Evolutionary conservation across 352 stramenopile species (phyloP).

Genomic region (Peronosclerospora sorghi): DNA sequence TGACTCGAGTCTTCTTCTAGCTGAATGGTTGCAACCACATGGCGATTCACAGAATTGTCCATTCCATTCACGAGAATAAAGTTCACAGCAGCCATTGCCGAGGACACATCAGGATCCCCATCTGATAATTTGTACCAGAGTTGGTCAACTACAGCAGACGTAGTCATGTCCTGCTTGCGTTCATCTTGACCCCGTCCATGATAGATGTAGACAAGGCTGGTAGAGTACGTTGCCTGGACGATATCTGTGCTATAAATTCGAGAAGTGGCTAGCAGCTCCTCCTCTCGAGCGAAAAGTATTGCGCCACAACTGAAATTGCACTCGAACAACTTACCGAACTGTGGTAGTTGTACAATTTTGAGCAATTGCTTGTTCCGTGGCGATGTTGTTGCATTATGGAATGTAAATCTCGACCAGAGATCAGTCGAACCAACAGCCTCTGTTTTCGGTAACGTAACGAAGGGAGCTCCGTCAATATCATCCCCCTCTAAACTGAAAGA

Average conservation of each 20-base stretch:
- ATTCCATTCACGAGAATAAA: slow-evolving; percentile 14
- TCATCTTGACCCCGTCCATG: slow-evolving; percentile 15
- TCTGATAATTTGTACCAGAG: slow-evolving; percentile 44
- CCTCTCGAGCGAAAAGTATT: not conserved
- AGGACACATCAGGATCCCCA: slow-evolving; percentile 20
- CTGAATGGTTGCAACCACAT: slow-evolving; percentile 12
- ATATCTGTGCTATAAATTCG: slow-evolving; percentile 5
- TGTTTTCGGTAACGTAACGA: not conserved
- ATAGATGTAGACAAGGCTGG: slow-evolving; percentile 41
- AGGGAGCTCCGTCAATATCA: slow-evolving; percentile 23
- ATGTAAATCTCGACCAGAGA: slow-evolving; percentile 12
- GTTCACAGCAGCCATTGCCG: slow-evolving; percentile 13
- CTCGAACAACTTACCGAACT: slow-evolving; percentile 48
- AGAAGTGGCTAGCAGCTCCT: slow-evolving; percentile 1
- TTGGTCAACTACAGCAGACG: slow-evolving; percentile 20
- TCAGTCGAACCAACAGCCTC: not conserved
- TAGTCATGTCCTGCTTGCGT: not conserved
- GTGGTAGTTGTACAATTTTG: slow-evolving; percentile 32
- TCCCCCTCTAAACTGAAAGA: slow-evolving; percentile 27
- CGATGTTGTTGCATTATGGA: slow-evolving; percentile 3
- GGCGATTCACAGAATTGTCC: slow-evolving; percentile 2
- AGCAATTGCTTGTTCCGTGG: slow-evolving; percentile 14
- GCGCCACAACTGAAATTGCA: slow-evolving; percentile 18
- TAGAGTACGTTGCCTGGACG: slow-evolving; percentile 27
- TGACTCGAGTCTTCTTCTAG: slow-evolving; percentile 46